Conservation (phyloP, 768 basidiomycete genomes). For the Boletus tylopilopsis region DNA sequence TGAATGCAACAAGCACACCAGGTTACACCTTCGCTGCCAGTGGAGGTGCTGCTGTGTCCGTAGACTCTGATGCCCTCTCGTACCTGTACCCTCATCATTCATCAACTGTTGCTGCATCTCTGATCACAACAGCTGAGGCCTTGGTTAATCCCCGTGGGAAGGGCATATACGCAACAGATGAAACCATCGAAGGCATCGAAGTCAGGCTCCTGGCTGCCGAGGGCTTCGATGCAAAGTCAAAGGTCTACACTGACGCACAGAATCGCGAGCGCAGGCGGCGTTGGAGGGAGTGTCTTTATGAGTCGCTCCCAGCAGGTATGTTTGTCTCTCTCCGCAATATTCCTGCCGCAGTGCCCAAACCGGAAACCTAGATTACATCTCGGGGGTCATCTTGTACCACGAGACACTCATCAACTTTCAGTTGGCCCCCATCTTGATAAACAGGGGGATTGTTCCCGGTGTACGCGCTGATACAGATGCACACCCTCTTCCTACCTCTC, state of each 20-base stretch:
- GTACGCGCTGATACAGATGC: slow-evolving; percentile 50
- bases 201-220: slow-evolving; percentile 36
- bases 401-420: slow-evolving; percentile 49
- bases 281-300: slow-evolving; percentile 45
- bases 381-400: slow-evolving; percentile 48
- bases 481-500: slow-evolving; percentile 41
- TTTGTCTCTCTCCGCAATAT: neutral
- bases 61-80: slow-evolving; percentile 16
- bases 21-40: slow-evolving; percentile 32
- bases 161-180: slow-evolving; percentile 54
- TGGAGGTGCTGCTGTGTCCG: neutral
- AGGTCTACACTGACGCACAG: slow-evolving; percentile 33
- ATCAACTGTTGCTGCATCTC: slow-evolving; percentile 37
- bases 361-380: slow-evolving; percentile 40
- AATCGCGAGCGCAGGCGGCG: slow-evolving; percentile 37
- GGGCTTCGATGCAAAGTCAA: slow-evolving; percentile 20
- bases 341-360: neutral
- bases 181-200: slow-evolving; percentile 42
- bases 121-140: slow-evolving; percentile 42
- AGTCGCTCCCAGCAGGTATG: slow-evolving; percentile 39
- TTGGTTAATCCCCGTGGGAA: slow-evolving; percentile 47
- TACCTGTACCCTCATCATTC: slow-evolving; percentile 41
- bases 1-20: slow-evolving; percentile 14
- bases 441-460: slow-evolving; percentile 46
- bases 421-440: slow-evolving; percentile 40